Base-by-base conservation (phyloP, 1,139 yeast genomes). In the Pichia terricola region DNA sequence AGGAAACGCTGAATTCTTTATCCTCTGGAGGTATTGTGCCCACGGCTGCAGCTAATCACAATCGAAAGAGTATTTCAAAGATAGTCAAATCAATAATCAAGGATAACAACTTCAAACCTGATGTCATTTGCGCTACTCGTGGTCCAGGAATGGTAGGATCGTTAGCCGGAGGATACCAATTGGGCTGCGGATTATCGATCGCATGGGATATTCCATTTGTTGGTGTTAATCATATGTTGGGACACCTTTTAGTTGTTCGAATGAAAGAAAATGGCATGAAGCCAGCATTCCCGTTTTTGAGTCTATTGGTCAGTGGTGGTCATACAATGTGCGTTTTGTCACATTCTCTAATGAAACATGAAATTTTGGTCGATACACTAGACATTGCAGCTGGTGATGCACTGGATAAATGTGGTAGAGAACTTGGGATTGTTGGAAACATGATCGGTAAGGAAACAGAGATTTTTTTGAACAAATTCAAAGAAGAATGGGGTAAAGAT, bases 131-230 rank as follows among this genome's bases (percentile, higher is more conserved):
- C 60, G 95, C 83, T 8, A 91, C 99, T 0, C 67, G 95, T 53
- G 99, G 99, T 0, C 99, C 99, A 0, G 99, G 99, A 0, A 88
- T 94, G 96, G 75, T 81, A 16, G 96, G 96, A 0, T 82, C 95
- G 0, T 66, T 91, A 26, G 74, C 87, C 16, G 83, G 87, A 0
- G 94, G 96, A 2, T 68, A 85, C 37, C 94, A 84, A 55, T 65
- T 87, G 37, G 95, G 95, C 0, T 84, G 87, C 55, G 98, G 97
- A 0, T 65, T 91, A 22, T 68, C 89, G 0, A 67, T 83, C 0
- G 96, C 88, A 0, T 82, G 88, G 82, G 63, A 72, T 28, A 73
- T 69, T 3, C 96, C 96, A 0, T 57, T 87, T 28, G 67, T 91
- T 1, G 97, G 97, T 0, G 96, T 91, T 0, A 95, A 94, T 58